Percentiles rank a stretch among this genome's conserved stretches.
These are phyloP conservation scores for Candida adriatica DNA, from an alignment of 805 yeast genomes.

Conservation along the genomic window DNA sequence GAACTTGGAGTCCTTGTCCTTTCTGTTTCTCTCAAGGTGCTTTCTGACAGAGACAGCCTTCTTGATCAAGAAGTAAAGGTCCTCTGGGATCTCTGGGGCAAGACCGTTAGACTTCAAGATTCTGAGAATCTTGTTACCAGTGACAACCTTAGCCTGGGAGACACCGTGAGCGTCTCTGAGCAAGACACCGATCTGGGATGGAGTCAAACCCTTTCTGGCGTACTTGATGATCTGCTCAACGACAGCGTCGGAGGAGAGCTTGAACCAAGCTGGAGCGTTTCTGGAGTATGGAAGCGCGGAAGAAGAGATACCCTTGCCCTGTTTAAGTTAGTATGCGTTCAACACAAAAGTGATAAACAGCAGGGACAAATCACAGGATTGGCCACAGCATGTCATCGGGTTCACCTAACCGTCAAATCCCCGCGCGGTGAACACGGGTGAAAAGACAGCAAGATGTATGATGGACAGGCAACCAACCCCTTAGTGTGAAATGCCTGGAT, in stretches of 20 bases:
- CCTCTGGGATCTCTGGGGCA: constrained; percentile 99
- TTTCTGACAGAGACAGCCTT: constrained; percentile 99
- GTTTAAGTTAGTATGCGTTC: constrained; percentile 35
- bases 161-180: constrained; percentile 99
- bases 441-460: too few relatives aligned
- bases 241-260: constrained; percentile 89
- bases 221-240: constrained; percentile 98
- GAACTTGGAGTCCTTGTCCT: constrained; percentile 99
- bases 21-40: constrained; percentile 99
- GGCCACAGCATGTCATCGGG: too few relatives aligned
- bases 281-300: constrained; percentile 99
- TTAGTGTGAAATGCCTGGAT: constrained; percentile 8
- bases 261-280: constrained; percentile 99
- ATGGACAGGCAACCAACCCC: constrained; percentile 1
- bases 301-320: constrained; percentile 99
- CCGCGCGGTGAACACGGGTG: too few relatives aligned
- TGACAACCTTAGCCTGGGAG: constrained; percentile 92
- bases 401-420: too few relatives aligned
- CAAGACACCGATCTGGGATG: constrained; percentile 98
- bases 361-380: not conserved
- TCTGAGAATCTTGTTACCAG: constrained; percentile 99
- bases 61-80: constrained; percentile 97
- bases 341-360: constrained; percentile 2
- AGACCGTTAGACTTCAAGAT: constrained; percentile 99
- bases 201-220: constrained; percentile 99